Evolutionary conservation across 2,329 filamentous ascomycete genomes (phyloP).

Genomic region (Venturia nashicola): DNA sequence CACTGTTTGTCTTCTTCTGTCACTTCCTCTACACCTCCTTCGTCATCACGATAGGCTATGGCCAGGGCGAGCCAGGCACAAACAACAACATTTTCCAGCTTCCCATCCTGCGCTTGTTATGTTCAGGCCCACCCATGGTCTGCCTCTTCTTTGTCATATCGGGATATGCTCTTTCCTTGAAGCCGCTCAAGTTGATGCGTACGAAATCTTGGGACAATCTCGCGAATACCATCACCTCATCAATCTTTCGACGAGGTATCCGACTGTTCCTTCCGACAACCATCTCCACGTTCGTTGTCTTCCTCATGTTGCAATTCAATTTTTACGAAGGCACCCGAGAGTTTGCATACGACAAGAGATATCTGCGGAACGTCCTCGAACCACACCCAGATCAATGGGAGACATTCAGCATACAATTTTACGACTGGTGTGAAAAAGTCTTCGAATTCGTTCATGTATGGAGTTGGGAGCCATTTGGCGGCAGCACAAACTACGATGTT

Average conservation of each 20-base stretch:
- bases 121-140: conserved; percentile 44
- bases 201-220: conserved; percentile 20
- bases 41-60: conserved; percentile 33
- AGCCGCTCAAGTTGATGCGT: conserved; percentile 14
- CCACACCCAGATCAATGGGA: conserved; percentile 11
- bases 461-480: conserved; percentile 10
- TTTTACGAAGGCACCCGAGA: conserved; percentile 11
- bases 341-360: conserved; percentile 11
- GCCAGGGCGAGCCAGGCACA: conserved; percentile 27
- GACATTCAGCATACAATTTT: conserved; percentile 13
- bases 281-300: conserved; percentile 14
- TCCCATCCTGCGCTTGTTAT: conserved; percentile 42
- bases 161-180: conserved; percentile 46
- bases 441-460: conserved; percentile 14
- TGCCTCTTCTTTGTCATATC: conserved; percentile 52
- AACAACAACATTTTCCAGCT: conserved; percentile 39
- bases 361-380: conserved; percentile 13
- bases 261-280: conserved; percentile 15
- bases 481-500: conserved; percentile 35
- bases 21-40: conserved; percentile 39
- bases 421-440: conserved; percentile 28
- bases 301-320: conserved; percentile 8
- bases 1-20: conserved; percentile 44
- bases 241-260: conserved; percentile 14
- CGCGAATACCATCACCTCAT: conserved; percentile 13